Evolutionary conservation across 768 basidiomycete species (phyloP).

Genomic region (Candolleomyces eurysporus): DNA sequence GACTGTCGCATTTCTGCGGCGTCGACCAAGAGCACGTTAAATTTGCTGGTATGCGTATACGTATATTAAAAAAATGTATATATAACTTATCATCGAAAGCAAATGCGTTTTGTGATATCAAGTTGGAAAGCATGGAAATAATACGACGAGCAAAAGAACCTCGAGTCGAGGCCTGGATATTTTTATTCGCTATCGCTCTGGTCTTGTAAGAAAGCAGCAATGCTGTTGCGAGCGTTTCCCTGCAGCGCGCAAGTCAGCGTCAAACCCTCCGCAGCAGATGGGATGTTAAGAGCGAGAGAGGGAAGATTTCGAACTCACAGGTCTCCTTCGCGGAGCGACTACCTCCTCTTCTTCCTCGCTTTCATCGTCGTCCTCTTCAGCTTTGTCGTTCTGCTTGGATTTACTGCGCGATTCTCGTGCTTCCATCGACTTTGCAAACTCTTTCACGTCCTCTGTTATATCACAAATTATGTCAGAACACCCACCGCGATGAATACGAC

Average conservation of each 20-base stretch:
- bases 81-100: too few relatives aligned
- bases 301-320: background rate
- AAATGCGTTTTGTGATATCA: background rate
- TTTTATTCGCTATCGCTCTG: slow-evolving; percentile 7
- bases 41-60: too few relatives aligned
- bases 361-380: slow-evolving; percentile 23
- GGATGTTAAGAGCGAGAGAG: background rate
- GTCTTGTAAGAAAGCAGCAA: slow-evolving; percentile 8
- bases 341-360: slow-evolving; percentile 22
- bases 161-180: background rate
- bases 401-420: slow-evolving; percentile 26
- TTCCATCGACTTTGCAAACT: slow-evolving; percentile 56
- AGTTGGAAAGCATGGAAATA: background rate
- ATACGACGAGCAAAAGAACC: background rate
- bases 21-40: too few relatives aligned
- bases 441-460: slow-evolving; percentile 66
- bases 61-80: too few relatives aligned
- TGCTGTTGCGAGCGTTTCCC: slow-evolving; percentile 10
- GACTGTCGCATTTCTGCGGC: too few relatives aligned
- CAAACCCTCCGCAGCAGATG: background rate
- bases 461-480: slow-evolving; percentile 2
- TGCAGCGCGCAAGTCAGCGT: background rate
- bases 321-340: background rate
- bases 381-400: slow-evolving; percentile 14
- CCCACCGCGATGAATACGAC: background rate